Evolutionary conservation across 1,284 basidiomycete species (phyloP).

Genomic region (Anthracocystis panici-leucophaei): DNA sequence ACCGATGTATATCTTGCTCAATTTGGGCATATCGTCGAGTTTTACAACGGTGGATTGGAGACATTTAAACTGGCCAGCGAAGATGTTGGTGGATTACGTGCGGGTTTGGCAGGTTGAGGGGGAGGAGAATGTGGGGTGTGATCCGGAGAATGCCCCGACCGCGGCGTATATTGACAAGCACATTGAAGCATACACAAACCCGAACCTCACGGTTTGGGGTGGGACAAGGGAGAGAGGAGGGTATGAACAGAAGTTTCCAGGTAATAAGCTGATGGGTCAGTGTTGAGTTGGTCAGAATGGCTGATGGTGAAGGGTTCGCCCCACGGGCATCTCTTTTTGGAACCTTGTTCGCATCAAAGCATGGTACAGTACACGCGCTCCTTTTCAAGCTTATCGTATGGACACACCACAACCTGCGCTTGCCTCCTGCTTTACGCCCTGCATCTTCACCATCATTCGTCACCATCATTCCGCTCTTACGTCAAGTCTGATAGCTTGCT

Average conservation of each 20-base stretch:
- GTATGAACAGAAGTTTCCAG: constrained; percentile 48
- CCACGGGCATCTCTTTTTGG: no score
- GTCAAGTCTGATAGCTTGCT: no score
- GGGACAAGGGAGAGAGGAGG: constrained; percentile 44
- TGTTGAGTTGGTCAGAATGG: no score
- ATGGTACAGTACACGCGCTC: no score
- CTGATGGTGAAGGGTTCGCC: no score
- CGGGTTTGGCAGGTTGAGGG: constrained; percentile 61
- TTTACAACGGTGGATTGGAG: constrained; percentile 48
- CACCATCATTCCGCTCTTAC: background rate
- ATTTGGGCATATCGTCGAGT: constrained; percentile 58
- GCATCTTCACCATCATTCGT: background rate
- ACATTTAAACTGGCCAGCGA: constrained; percentile 31
- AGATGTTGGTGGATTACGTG: constrained; percentile 57
- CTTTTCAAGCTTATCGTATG: no score
- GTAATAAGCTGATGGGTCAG: constrained; percentile 47
- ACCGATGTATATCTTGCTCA: constrained; percentile 63
- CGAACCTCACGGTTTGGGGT: constrained; percentile 64
- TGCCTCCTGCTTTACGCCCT: no score
- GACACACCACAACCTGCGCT: no score
- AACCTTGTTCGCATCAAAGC: no score
- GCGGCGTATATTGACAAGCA: constrained; percentile 66
- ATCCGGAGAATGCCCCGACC: constrained; percentile 68
- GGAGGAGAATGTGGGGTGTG: constrained; percentile 69
- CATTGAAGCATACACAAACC: constrained; percentile 62